Evolutionary conservation across 345 rosid species (phyloP).

Genomic region (Eucalyptus marginata): DNA sequence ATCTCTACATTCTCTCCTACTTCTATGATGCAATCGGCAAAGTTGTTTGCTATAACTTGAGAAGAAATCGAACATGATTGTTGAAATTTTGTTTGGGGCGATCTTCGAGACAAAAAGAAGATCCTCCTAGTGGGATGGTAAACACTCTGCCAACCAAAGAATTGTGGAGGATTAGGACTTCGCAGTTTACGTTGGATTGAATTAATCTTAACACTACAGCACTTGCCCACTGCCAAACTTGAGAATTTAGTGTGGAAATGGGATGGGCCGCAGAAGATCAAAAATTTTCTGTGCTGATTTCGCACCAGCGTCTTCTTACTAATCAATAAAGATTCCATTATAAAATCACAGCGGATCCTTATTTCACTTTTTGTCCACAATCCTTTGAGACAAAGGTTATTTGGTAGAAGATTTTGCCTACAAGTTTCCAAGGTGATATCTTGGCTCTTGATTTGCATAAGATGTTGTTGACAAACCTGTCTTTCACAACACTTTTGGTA

Average conservation of each 20-base stretch:
- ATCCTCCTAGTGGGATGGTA: background rate
- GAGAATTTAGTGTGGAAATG: background rate
- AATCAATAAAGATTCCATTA: background rate
- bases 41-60: background rate
- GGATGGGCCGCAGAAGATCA: background rate
- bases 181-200: background rate
- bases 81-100: background rate
- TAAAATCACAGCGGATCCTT: background rate
- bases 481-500: background rate
- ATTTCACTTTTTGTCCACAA: background rate
- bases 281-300: background rate
- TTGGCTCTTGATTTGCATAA: background rate
- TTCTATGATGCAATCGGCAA: background rate
- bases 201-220: background rate
- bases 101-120: background rate
- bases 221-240: background rate
- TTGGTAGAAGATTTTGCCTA: background rate
- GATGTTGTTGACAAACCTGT: background rate
- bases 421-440: background rate
- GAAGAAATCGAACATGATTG: background rate
- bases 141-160: background rate
- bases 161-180: background rate
- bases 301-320: background rate
- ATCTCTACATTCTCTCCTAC: background rate
- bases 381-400: background rate